A percentile compares a stretch with the other conserved stretches of the same genome.
phyloP scores from a whole-genome alignment of 805 yeast species.

The Schizosaccharomyces octosporus region DNA sequence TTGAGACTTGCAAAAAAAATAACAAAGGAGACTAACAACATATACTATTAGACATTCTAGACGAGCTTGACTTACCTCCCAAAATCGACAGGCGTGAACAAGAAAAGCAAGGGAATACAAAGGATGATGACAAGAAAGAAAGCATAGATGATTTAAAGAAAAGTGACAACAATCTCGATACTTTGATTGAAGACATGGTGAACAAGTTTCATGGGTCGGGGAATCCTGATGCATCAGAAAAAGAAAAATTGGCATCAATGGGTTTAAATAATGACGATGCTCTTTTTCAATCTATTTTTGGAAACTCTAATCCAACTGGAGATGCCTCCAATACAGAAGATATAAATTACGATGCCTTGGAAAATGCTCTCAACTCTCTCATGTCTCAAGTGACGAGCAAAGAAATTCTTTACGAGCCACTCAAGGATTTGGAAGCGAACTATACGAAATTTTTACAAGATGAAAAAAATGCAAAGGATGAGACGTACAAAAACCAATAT shows the following conservation, averaged over 20 bases:
- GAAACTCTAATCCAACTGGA: neutral
- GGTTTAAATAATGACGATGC: neutral
- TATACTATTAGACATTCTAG: neutral
- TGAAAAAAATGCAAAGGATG: neutral
- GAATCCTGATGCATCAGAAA: neutral
- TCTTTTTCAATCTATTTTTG: neutral
- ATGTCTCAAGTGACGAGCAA: slow-evolving; percentile 63
- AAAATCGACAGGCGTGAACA: neutral
- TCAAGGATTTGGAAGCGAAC: slow-evolving; percentile 52
- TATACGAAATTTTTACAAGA: slow-evolving; percentile 13
- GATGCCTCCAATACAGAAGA: neutral
- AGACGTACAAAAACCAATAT: neutral
- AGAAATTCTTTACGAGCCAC: slow-evolving; percentile 66
- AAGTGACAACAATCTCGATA: neutral
- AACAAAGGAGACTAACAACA: neutral
- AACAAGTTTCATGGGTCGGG: neutral
- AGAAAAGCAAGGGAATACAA: neutral
- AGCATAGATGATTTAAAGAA: neutral
- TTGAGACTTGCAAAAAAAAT: neutral
- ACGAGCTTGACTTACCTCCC: neutral
- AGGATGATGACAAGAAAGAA: neutral
- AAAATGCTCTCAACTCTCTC: slow-evolving; percentile 14
- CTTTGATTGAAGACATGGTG: neutral
- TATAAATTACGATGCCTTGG: neutral
- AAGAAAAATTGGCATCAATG: neutral